These are phyloP conservation scores for Aspergillus conjunctus DNA, from an alignment of 495 filamentous ascomycete species.

Conservation along the genomic window DNA sequence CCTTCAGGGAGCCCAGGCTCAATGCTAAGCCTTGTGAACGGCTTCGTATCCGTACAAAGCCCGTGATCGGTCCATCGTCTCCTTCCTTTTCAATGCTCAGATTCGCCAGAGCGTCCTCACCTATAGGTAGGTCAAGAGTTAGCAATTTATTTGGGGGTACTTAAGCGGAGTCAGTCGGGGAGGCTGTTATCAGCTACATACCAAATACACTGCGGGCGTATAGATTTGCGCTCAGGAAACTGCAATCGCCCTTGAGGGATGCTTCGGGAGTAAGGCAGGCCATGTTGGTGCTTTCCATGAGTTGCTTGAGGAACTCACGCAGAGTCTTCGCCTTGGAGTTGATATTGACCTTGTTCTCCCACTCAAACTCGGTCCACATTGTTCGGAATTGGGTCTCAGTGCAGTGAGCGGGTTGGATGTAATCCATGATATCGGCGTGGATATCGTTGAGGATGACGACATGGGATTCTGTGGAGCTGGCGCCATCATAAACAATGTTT, in stretches of 20 bases:
- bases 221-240: constrained; percentile 95
- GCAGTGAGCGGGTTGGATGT: constrained; percentile 96
- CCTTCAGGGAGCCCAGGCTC: constrained; percentile 93
- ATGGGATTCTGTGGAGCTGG: constrained; percentile 92
- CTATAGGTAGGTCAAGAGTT: constrained; percentile 49
- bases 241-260: constrained; percentile 94
- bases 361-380: constrained; percentile 99
- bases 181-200: constrained; percentile 50
- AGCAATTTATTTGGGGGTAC: constrained; percentile 19
- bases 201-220: constrained; percentile 98
- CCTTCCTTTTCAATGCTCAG: constrained; percentile 97
- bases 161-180: background rate
- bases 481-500: constrained; percentile 97
- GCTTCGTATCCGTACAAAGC: constrained; percentile 98
- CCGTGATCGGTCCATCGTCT: constrained; percentile 91
- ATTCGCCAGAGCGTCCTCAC: constrained; percentile 98
- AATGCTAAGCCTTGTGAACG: constrained; percentile 94
- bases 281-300: constrained; percentile 99
- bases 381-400: constrained; percentile 98
- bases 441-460: constrained; percentile 99
- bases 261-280: constrained; percentile 95
- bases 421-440: constrained; percentile 99
- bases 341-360: constrained; percentile 99
- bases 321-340: constrained; percentile 93
- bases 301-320: constrained; percentile 87